A percentile compares a stretch with the other conserved stretches of the same genome.
Evolutionary conservation across 768 basidiomycete species (phyloP).

Genomic region (Daedaleopsis nitida): DNA sequence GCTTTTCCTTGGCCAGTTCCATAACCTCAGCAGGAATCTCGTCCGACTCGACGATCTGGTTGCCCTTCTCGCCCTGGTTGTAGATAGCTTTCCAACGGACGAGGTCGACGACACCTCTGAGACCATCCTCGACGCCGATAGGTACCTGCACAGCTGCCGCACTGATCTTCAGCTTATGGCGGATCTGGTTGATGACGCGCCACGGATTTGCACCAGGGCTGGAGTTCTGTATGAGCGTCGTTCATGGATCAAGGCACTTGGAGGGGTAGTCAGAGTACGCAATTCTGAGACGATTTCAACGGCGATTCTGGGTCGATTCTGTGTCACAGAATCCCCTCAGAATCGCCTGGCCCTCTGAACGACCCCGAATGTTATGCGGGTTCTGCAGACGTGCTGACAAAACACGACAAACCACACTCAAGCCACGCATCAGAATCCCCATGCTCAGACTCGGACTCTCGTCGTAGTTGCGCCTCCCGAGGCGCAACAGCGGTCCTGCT

Average conservation of each 20-base stretch:
- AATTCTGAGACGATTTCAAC: too few species aligned
- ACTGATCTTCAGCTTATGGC: slow-evolving; percentile 86
- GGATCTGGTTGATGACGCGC: slow-evolving; percentile 90
- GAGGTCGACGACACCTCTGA: slow-evolving; percentile 91
- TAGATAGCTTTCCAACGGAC: slow-evolving; percentile 94
- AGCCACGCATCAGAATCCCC: background rate
- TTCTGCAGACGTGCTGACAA: too few species aligned
- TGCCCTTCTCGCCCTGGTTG: slow-evolving; percentile 91
- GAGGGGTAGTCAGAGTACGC: too few species aligned
- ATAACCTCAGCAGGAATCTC: slow-evolving; percentile 83
- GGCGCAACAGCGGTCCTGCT: too few species aligned
- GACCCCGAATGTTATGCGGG: too few species aligned
- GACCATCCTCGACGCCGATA: slow-evolving; percentile 86
- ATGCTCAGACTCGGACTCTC: too few species aligned
- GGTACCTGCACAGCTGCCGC: slow-evolving; percentile 97
- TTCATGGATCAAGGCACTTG: too few species aligned
- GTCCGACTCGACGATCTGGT: slow-evolving; percentile 75
- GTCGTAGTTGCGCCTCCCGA: too few species aligned
- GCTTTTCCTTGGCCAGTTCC: slow-evolving; percentile 79
- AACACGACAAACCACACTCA: background rate
- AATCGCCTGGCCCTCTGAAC: too few species aligned
- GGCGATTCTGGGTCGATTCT: too few species aligned
- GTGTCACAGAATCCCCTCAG: too few species aligned
- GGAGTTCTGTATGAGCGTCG: too few species aligned
- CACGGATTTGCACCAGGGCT: slow-evolving; percentile 98